phyloP scores from a whole-genome alignment of 768 basidiomycete genomes.

The Boletellus emodensis region DNA sequence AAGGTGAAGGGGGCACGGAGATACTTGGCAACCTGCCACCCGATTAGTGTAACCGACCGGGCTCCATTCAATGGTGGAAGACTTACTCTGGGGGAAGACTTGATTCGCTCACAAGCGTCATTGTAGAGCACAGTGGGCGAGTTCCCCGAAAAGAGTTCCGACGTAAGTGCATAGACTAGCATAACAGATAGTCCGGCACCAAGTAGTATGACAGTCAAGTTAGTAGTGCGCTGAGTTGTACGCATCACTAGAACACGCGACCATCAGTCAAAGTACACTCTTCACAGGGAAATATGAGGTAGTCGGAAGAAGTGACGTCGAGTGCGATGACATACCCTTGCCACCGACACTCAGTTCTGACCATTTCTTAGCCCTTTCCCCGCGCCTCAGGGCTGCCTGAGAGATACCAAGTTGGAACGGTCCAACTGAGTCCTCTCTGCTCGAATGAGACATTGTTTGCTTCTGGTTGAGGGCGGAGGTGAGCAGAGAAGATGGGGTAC shows the following conservation, averaged over 20 bases:
- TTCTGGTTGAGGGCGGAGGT: conserved; percentile 63
- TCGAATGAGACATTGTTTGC: conserved; percentile 34
- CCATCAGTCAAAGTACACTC: background rate
- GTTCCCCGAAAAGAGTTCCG: conserved; percentile 85
- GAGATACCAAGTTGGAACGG: conserved; percentile 75
- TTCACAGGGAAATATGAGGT: background rate
- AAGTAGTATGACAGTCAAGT: conserved; percentile 54
- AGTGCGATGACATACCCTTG: conserved; percentile 49
- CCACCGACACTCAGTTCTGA: conserved; percentile 71
- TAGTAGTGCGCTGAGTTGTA: conserved; percentile 48
- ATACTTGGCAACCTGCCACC: conserved; percentile 59
- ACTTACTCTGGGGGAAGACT: conserved; percentile 43
- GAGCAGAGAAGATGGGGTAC: conserved; percentile 49
- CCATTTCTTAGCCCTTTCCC: conserved; percentile 68
- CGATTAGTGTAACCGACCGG: background rate
- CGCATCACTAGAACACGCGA: conserved; percentile 15
- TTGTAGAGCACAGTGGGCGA: conserved; percentile 80
- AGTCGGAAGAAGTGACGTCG: background rate
- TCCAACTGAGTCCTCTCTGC: conserved; percentile 60
- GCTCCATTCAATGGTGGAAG: background rate
- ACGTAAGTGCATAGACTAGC: conserved; percentile 70
- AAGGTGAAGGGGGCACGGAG: conserved; percentile 66
- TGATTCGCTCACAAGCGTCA: conserved; percentile 49
- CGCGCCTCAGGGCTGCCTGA: conserved; percentile 48
- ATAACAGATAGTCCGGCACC: conserved; percentile 80